phyloP scores from a whole-genome alignment of 768 basidiomycete genomes.

The Xanthoconium stramineum region DNA sequence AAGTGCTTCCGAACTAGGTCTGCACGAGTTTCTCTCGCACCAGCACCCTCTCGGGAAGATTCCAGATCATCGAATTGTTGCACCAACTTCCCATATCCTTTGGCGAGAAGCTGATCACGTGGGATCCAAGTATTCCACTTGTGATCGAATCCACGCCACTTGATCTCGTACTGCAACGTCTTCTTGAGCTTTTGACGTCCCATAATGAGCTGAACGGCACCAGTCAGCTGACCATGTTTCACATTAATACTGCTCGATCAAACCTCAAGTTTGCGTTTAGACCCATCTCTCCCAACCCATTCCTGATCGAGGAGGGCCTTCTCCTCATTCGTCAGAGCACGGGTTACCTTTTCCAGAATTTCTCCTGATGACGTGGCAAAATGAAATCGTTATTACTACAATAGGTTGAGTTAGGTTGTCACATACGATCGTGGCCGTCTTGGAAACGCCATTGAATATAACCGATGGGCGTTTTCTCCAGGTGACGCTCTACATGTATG shows the following conservation, averaged over 20 bases:
- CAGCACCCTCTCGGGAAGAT: slow-evolving; percentile 93
- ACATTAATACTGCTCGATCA: slow-evolving; percentile 21
- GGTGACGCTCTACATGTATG: slow-evolving; percentile 65
- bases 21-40: slow-evolving; percentile 79
- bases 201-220: slow-evolving; percentile 61
- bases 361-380: slow-evolving; percentile 53
- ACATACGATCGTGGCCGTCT: slow-evolving; percentile 92
- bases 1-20: slow-evolving; percentile 86
- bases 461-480: slow-evolving; percentile 94
- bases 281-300: slow-evolving; percentile 89
- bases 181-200: slow-evolving; percentile 98
- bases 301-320: slow-evolving; percentile 73
- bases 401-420: slow-evolving; percentile 12
- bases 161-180: slow-evolving; percentile 89
- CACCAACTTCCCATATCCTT: slow-evolving; percentile 86
- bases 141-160: slow-evolving; percentile 81
- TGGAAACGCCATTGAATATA: slow-evolving; percentile 99
- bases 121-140: slow-evolving; percentile 90
- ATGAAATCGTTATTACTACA: slow-evolving; percentile 7
- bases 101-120: slow-evolving; percentile 79
- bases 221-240: slow-evolving; percentile 14
- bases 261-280: slow-evolving; percentile 88
- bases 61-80: slow-evolving; percentile 97
- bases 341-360: slow-evolving; percentile 86
- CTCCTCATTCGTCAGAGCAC: slow-evolving; percentile 87